A percentile compares a stretch with the other conserved stretches of the same genome.
phyloP scores from a whole-genome alignment of 2,329 filamentous ascomycete genomes.

The Escovopsis sp. region DNA sequence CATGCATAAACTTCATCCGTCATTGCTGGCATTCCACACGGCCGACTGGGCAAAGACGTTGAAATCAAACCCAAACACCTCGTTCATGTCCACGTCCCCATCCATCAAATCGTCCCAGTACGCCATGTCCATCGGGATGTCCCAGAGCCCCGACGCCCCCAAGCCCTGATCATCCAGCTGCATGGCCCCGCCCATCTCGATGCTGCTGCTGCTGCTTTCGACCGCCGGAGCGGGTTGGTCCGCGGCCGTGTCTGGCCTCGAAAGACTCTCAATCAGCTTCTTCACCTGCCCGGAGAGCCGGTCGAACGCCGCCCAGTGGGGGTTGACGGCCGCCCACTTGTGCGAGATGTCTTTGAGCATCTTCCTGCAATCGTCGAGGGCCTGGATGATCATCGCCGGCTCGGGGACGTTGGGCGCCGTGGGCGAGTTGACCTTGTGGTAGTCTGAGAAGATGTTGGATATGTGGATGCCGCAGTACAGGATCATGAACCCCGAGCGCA shows the following conservation, averaged over 20 bases:
- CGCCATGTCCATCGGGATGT: conserved; percentile 4
- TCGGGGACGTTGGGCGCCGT: neutral
- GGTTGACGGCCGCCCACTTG: conserved; percentile 1
- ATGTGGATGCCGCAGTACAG: conserved; percentile 5
- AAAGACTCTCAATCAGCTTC: neutral
- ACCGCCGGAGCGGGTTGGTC: neutral
- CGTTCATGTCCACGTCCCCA: conserved; percentile 3
- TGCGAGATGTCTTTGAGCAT: conserved; percentile 4
- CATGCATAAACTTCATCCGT: no score
- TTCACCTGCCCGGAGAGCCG: conserved; percentile 3
- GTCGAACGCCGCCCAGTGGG: conserved; percentile 4
- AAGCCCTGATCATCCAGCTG: neutral
- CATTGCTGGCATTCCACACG: neutral
- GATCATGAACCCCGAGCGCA: conserved; percentile 4
- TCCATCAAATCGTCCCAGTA: conserved; percentile 4
- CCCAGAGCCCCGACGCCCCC: conserved; percentile 1
- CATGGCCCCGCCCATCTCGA: neutral
- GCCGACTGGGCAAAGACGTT: neutral
- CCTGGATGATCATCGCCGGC: conserved; percentile 1
- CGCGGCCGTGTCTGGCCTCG: no score
- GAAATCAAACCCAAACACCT: conserved; percentile 5
- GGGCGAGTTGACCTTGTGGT: neutral
- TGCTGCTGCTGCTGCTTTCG: neutral
- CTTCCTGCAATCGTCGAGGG: conserved; percentile 3
- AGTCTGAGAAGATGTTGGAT: conserved; percentile 2